Conservation (phyloP, 1,139 yeast species). For the Pichia sp. region DNA sequence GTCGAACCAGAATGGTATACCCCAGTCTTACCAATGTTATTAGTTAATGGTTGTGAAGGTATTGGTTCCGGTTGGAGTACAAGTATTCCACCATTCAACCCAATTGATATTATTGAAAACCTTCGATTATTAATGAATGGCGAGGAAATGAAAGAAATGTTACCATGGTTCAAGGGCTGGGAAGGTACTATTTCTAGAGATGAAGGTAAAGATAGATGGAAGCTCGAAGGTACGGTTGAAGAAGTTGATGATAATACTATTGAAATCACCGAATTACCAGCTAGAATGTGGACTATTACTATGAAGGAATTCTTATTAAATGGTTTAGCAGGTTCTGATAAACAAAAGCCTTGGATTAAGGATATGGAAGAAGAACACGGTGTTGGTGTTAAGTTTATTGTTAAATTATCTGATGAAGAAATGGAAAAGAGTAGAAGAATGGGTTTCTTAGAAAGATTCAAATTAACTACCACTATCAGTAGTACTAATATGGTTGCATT, state of each 20-base stretch:
- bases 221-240: slow-evolving; percentile 76
- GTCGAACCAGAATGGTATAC: slow-evolving; percentile 97
- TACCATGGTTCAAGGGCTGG: slow-evolving; percentile 98
- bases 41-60: slow-evolving; percentile 97
- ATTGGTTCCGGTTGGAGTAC: slow-evolving; percentile 99
- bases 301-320: slow-evolving; percentile 81
- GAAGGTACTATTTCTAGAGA: slow-evolving; percentile 69
- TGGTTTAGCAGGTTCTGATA: slow-evolving; percentile 73
- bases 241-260: slow-evolving; percentile 77
- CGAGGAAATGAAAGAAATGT: slow-evolving; percentile 69
- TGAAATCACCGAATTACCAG: slow-evolving; percentile 92
- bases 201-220: slow-evolving; percentile 62
- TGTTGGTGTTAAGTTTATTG: slow-evolving; percentile 71
- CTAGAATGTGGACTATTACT: slow-evolving; percentile 88
- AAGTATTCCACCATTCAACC: slow-evolving; percentile 87
- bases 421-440: slow-evolving; percentile 74
- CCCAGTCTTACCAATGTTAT: slow-evolving; percentile 88
- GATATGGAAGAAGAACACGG: slow-evolving; percentile 97
- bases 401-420: slow-evolving; percentile 72
- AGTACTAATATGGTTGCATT: slow-evolving; percentile 94
- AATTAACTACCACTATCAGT: slow-evolving; percentile 64
- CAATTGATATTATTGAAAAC: slow-evolving; percentile 75
- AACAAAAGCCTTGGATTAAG: slow-evolving; percentile 79
- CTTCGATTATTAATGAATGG: slow-evolving; percentile 71
- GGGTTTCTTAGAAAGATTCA: slow-evolving; percentile 84